Percentiles rank a stretch among this genome's conserved stretches.
Evolutionary conservation across 306 rosid genomes (phyloP).

Genomic region (Ceratonia siliqua): DNA sequence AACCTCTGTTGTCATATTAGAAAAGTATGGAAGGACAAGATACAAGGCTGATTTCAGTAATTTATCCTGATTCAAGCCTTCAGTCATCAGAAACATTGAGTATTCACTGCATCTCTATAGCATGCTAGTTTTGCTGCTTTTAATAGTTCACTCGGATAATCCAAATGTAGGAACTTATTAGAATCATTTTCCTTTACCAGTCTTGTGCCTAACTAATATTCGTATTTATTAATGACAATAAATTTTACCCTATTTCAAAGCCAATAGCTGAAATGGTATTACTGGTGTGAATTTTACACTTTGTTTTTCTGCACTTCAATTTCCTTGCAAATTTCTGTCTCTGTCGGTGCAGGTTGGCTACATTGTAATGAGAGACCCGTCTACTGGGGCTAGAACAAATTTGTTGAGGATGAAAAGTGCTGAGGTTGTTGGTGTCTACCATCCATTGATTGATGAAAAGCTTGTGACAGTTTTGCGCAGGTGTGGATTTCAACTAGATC

Average conservation of each 20-base stretch:
- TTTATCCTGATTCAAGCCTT: neutral
- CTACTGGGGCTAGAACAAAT: constrained; percentile 61
- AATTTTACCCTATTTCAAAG: neutral
- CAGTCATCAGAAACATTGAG: neutral
- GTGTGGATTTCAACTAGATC: constrained; percentile 42
- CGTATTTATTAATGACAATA: neutral
- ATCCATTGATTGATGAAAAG: constrained; percentile 76
- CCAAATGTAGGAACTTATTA: neutral
- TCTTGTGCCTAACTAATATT: neutral
- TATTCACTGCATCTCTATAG: neutral
- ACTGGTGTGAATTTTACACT: neutral
- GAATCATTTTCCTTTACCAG: neutral
- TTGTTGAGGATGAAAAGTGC: constrained; percentile 83
- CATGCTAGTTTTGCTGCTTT: neutral
- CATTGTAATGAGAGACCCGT: constrained; percentile 77
- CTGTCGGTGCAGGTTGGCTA: constrained; percentile 74
- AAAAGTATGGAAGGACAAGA: neutral
- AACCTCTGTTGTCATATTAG: neutral
- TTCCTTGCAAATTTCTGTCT: constrained; percentile 6
- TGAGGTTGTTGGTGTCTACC: constrained; percentile 82
- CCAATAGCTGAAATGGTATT: constrained; percentile 7
- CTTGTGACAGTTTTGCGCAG: constrained; percentile 69
- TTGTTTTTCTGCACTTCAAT: neutral
- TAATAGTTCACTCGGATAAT: neutral
- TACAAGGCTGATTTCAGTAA: neutral